phyloP scores from a whole-genome alignment of 2,329 filamentous ascomycete genomes.

The Diaporthe helianthi region DNA sequence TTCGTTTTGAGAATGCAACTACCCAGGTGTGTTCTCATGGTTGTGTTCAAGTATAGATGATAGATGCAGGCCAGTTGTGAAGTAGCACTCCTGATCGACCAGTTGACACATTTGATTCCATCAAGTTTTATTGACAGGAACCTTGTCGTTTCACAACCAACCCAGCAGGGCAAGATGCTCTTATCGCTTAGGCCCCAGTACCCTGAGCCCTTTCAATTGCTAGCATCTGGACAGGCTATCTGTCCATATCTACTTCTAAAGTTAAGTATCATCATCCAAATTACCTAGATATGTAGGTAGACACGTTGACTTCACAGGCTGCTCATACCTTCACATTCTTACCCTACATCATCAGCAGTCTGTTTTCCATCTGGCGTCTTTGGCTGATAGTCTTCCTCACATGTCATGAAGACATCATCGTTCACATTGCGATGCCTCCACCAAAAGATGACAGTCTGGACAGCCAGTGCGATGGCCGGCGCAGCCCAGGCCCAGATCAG shows the following conservation, averaged over 20 bases:
- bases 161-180: background rate
- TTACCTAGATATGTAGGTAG: too few relatives aligned
- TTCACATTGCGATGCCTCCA: constrained; percentile 54
- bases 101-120: background rate
- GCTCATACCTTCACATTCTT: background rate
- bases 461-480: constrained; percentile 54
- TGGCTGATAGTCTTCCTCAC: constrained; percentile 33
- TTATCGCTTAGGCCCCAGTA: background rate
- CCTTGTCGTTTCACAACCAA: background rate
- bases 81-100: too few relatives aligned
- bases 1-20: too few relatives aligned
- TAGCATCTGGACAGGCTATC: background rate
- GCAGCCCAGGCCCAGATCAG: constrained; percentile 54
- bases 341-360: background rate
- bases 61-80: too few relatives aligned
- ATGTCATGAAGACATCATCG: constrained; percentile 53
- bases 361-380: constrained; percentile 13
- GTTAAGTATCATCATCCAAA: background rate
- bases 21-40: too few relatives aligned
- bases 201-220: background rate
- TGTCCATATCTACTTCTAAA: too few relatives aligned
- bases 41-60: background rate
- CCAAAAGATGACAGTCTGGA: constrained; percentile 56
- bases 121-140: background rate
- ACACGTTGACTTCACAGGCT: too few relatives aligned